These are phyloP conservation scores for Aspergillus pseudotamarii DNA, from an alignment of 2,329 filamentous ascomycete genomes.

Conservation along the genomic window DNA sequence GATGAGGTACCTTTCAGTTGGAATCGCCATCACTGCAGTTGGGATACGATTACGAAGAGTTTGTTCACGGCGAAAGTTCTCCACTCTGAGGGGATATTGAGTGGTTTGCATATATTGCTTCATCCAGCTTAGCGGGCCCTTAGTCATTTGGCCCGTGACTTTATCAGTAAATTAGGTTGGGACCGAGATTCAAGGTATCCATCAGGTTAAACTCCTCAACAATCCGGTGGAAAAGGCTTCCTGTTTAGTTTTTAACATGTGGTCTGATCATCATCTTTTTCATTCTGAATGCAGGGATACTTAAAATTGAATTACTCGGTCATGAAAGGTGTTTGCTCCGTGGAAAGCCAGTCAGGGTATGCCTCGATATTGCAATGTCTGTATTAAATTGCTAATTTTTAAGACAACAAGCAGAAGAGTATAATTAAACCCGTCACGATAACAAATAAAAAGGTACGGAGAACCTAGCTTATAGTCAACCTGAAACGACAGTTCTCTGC, in stretches of 20 bases:
- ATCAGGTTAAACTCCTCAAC: background rate
- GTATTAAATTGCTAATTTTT: background rate
- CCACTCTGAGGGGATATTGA: background rate
- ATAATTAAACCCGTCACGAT: background rate
- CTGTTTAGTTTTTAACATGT: background rate
- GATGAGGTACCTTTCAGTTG: background rate
- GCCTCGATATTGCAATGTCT: background rate
- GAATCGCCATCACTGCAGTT: background rate
- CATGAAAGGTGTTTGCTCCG: background rate
- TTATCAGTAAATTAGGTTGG: background rate
- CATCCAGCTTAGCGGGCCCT: background rate
- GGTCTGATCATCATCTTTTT: background rate
- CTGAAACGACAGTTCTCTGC: background rate
- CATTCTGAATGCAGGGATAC: background rate
- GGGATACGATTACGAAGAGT: background rate
- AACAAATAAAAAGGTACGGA: background rate
- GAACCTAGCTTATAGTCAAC: background rate
- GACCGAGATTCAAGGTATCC: background rate
- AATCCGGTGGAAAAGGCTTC: background rate
- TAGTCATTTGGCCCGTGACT: background rate
- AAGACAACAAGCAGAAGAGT: background rate
- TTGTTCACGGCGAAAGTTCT: background rate
- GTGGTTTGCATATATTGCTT: background rate
- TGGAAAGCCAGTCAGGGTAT: background rate
- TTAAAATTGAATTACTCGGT: background rate